phyloP scores from a whole-genome alignment of 768 basidiomycete species.

The Podaxis carcinomalis region DNA sequence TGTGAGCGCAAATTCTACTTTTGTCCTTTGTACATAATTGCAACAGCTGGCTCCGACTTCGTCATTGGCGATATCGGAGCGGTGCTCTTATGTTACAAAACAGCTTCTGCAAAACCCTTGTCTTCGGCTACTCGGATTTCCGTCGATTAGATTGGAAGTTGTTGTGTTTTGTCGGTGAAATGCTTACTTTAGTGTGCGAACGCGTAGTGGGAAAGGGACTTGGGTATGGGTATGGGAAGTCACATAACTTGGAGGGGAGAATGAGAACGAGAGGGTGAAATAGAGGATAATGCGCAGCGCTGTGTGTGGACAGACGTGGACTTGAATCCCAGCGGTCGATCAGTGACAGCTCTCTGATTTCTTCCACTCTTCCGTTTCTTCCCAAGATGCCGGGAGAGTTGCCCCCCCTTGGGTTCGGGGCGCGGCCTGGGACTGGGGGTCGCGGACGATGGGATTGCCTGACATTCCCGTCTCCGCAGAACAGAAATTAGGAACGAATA shows the following conservation, averaged over 20 bases:
- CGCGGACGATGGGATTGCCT: neutral
- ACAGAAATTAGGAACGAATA: neutral
- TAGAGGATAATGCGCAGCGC: neutral
- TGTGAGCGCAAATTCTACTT: neutral
- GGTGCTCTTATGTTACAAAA: neutral
- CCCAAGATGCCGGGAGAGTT: conserved; percentile 1
- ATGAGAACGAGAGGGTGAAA: neutral
- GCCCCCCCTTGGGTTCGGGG: conserved; percentile 7
- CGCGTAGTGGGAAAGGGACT: neutral
- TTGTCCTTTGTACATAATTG: neutral
- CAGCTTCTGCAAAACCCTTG: neutral
- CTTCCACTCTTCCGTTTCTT: neutral
- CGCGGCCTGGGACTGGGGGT: neutral
- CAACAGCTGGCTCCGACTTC: neutral
- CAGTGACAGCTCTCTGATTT: neutral
- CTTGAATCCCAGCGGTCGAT: neutral
- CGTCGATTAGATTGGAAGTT: neutral
- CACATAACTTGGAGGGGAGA: neutral
- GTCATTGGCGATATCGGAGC: neutral
- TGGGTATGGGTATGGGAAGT: neutral
- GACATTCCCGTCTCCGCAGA: neutral
- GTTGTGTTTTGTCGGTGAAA: neutral
- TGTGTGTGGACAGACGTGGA: neutral
- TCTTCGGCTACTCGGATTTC: neutral
- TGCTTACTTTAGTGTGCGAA: neutral